Base-by-base conservation (phyloP, 768 basidiomycete genomes). In the Saitozyma podzolica region DNA sequence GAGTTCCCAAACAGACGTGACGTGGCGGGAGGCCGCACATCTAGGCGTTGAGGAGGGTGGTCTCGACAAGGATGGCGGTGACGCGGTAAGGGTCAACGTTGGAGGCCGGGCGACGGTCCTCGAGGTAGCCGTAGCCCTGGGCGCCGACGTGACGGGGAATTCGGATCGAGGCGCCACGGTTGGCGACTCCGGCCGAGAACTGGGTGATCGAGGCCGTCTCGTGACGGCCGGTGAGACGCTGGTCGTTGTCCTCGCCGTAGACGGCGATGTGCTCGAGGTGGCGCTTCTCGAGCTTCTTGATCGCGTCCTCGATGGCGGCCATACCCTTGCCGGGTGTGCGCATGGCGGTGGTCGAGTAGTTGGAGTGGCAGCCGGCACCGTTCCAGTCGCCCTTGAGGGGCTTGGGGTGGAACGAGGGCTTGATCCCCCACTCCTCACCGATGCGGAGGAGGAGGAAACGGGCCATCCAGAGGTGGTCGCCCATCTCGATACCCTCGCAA, bases 381-480 rank as follows among this genome's bases (percentile, higher is more conserved):
- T 99, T 99, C 96, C 96, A 99, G 80, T 99, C 96, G 67, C 96
- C 96, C 60, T 76, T 70, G 75, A 98, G 89, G 64, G 94, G 94
- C 81, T 99, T 99, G 79, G 96, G 96, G 85, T 99, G 96, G 93
- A 98, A 93, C 68, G 96, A 96, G 67, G 97, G 94, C 74, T 80
- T 94, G 82, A 93, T 80, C 65, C 87, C 90, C 92, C 93, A 96
- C 82, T 97, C 93, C 82, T 98, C 96, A 69, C 95, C 93, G 70
- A 96, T 88, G 70, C 96, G 90, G 78, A 92, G 80, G 73, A 98
- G 88, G 71, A 99, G 89, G 84, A 89, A 99, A 70, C 96, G 91
- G 43, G 96, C 92, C 87, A 98, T 92, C 92, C 93, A 96, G 73
- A 99, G 88, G 82, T 99, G 95, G 81, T 99, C 96, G 71, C 96